phyloP scores from a whole-genome alignment of 208 protist genomes.

The Crithidia thermophila region DNA sequence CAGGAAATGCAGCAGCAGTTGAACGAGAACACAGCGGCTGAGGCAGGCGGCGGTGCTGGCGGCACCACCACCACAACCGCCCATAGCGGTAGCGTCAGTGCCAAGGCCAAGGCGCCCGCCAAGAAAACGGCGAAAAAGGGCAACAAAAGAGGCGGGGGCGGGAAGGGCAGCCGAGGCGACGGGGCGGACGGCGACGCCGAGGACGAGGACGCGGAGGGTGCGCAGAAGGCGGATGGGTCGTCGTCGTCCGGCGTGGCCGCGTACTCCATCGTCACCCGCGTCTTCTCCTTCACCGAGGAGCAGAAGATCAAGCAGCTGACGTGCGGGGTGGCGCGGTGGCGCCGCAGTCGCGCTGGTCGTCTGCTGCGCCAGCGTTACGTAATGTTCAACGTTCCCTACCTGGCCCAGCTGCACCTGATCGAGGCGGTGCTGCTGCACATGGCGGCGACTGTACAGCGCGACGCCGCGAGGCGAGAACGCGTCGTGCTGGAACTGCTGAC shows the following conservation, averaged over 20 bases:
- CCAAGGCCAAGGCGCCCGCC: constrained; percentile 5
- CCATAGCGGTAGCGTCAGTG: not conserved
- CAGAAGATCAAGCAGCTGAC: constrained; percentile 81
- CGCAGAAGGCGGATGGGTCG: not conserved
- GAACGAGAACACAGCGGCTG: no score
- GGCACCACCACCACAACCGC: not conserved
- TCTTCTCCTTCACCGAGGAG: constrained; percentile 59
- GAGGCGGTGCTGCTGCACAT: constrained; percentile 40
- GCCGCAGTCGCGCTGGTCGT: constrained; percentile 52
- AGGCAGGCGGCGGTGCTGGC: not conserved
- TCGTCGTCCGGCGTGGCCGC: not conserved
- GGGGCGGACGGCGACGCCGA: constrained; percentile 1
- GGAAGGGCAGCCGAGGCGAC: not conserved
- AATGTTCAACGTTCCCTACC: constrained; percentile 63
- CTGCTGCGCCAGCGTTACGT: constrained; percentile 58
- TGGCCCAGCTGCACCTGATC: constrained; percentile 65
- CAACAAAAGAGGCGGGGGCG: constrained; percentile 11
- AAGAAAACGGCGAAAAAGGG: constrained; percentile 1
- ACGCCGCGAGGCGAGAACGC: constrained; percentile 1
- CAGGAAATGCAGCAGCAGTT: not conserved
- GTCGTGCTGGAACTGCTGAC: constrained; percentile 21
- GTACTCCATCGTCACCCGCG: constrained; percentile 33
- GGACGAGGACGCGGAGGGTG: constrained; percentile 15
- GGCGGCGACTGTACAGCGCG: constrained; percentile 22
- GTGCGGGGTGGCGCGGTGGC: constrained; percentile 57